Evolutionary conservation across 805 yeast species (phyloP), one percentile per base, ranked within the genome.

Genomic region (Yamadazyma sp.): DNA sequence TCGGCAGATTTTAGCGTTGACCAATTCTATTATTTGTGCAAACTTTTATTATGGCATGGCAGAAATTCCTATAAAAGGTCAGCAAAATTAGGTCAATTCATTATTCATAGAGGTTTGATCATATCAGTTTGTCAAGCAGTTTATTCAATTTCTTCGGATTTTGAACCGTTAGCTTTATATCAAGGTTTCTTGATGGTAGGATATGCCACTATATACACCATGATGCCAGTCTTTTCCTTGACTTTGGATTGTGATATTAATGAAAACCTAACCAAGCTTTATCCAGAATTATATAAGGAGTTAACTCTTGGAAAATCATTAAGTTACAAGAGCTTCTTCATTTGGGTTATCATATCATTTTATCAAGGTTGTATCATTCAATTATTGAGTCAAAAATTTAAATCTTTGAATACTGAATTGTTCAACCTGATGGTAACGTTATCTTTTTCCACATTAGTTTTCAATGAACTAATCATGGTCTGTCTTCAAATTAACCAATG

Each of bases 151-250:
- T 75, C 87, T 27, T 86, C 97, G 0, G 62, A 75, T 3, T 93
- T 87, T 56, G 98, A 89, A 58, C 99, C 99, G 1, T 68, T 93
- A 42, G 98, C 98, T 0, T 68, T 93, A 35, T 87, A 85, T 55
- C 91, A 93, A 56, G 99, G 99, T 2, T 91, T 95, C 82, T 70
- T 93, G 30, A 88, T 93, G 97, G 98, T 93, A 28, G 99, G 98
- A 2, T 93, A 93, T 60, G 95, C 98, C 2, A 93, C 99, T 0
- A 74, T 87, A 35, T 93, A 93, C 60, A 93, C 99, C 0, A 93
- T 93, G 99, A 88, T 91, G 38, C 99, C 99, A 0, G 98, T 93
- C 2, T 93, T 93, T 51, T 86, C 96, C 0, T 64, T 93, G 46
- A 96, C 94, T 0, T 71, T 87, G 30, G 98, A 93, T 56, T 78